Base-by-base conservation (phyloP, 345 rosid genomes). In the Hibiscus tridactylites region DNA sequence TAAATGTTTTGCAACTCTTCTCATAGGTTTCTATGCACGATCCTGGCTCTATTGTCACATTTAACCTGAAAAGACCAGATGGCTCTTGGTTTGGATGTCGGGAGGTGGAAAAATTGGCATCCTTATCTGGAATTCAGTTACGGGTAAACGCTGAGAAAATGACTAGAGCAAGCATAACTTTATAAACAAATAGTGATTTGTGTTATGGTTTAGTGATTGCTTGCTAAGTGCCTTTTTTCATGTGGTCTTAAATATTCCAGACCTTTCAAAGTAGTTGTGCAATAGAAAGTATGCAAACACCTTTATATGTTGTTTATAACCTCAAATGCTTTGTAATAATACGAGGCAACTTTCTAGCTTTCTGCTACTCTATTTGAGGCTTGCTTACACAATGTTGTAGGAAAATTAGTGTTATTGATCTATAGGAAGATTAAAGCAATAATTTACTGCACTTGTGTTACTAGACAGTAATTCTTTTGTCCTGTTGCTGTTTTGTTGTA, bases 61-160 rank as follows among this genome's bases (percentile, higher is more conserved):
- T 94, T 83, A 94, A 91, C 80, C 81, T 94, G 83, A 90, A 85
- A 82, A 90, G 98, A 77, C 82, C 93, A 49, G 96, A 88, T 83
- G 97, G 92, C 17, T 87, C 96, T 74, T 94, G 98, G 98, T 86
- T 86, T 85, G 98, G 98, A 58, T 87, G 87, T 77, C 83, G 85
- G 73, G 98, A 94, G 81, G 97, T 91, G 81, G 98, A 94, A 79
- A 94, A 94, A 71, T 82, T 94, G 84, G 96, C 98, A 77, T 88
- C 98, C 61, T 81, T 94, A 68, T 90, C 92, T 73, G 90, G 97
- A 71, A 88, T 94, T 82, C 97, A 94, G 79, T 70, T 91, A 83
- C 87, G 98, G 97, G 98, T 94, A 91, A 83, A 61, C 69, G 59
- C 79, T 73, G 52, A 65, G 64, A 72, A 73, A 74, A 17, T 54